These are phyloP conservation scores for Hibiscus mutabilis DNA, from an alignment of 345 rosid genomes.

Conservation along the genomic window DNA sequence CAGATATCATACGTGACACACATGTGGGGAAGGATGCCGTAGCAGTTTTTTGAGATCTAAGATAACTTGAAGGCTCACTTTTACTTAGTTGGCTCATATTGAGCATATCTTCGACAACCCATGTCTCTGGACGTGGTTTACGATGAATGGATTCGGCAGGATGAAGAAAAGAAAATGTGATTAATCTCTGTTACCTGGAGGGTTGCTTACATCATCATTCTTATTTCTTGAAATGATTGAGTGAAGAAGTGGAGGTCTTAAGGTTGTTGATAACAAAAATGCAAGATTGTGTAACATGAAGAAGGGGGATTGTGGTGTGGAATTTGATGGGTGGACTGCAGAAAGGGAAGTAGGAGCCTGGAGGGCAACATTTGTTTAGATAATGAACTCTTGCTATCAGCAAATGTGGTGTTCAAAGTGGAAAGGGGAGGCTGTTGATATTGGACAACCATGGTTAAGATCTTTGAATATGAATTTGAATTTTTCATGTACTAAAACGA, in stretches of 20 bases:
- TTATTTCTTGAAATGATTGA: not conserved
- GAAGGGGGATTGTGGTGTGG: not conserved
- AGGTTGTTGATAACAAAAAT: not conserved
- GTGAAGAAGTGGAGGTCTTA: not conserved
- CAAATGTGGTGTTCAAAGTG: not conserved
- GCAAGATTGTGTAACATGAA: not conserved
- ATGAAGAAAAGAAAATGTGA: not conserved
- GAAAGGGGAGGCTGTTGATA: not conserved
- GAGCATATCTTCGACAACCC: slow-evolving; percentile 8
- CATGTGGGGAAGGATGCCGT: slow-evolving; percentile 21
- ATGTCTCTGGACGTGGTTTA: slow-evolving; percentile 7
- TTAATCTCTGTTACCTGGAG: not conserved
- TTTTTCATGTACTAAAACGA: not conserved
- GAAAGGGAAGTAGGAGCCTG: not conserved
- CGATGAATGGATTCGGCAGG: not conserved
- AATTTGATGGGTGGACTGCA: not conserved
- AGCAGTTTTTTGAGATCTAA: slow-evolving; percentile 38
- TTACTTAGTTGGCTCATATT: not conserved
- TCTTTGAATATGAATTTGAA: not conserved
- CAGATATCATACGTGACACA: slow-evolving; percentile 41
- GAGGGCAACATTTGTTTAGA: not conserved
- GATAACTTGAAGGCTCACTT: not conserved
- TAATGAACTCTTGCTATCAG: not conserved
- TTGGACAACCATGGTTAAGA: not conserved
- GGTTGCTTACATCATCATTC: not conserved